phyloP scores from a whole-genome alignment of 768 basidiomycete species.

The Calocybe cyanea region DNA sequence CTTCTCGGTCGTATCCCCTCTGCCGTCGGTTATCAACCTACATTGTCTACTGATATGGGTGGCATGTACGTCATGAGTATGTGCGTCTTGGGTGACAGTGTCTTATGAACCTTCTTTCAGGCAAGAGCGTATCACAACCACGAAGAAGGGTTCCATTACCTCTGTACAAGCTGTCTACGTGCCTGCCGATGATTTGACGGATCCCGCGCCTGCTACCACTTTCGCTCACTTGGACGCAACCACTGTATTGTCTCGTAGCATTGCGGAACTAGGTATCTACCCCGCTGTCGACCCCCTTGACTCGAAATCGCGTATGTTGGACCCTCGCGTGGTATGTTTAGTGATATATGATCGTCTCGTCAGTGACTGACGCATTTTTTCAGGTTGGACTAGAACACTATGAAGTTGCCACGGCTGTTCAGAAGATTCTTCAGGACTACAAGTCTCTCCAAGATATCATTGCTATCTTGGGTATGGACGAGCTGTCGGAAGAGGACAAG shows the following conservation, averaged over 20 bases:
- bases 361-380: slow-evolving; percentile 2
- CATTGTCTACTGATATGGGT: slow-evolving; percentile 99
- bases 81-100: slow-evolving; percentile 2
- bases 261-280: slow-evolving; percentile 99
- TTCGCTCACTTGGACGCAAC: slow-evolving; percentile 99
- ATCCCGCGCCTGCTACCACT: slow-evolving; percentile 98
- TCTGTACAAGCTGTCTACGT: slow-evolving; percentile 99
- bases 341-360: background rate
- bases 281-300: slow-evolving; percentile 99
- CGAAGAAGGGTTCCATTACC: slow-evolving; percentile 99
- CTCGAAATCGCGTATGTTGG: slow-evolving; percentile 99
- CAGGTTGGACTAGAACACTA: slow-evolving; percentile 91
- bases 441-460: slow-evolving; percentile 99
- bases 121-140: slow-evolving; percentile 99
- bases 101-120: slow-evolving; percentile 30
- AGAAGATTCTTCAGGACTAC: slow-evolving; percentile 97
- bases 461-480: slow-evolving; percentile 99
- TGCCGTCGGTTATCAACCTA: slow-evolving; percentile 99
- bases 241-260: slow-evolving; percentile 98
- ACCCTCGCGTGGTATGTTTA: slow-evolving; percentile 89
- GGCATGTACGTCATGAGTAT: slow-evolving; percentile 67
- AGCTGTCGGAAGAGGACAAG: slow-evolving; percentile 99
- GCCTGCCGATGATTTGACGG: slow-evolving; percentile 99
- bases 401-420: slow-evolving; percentile 91
- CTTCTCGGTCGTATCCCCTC: slow-evolving; percentile 99